Percentiles rank a stretch among this genome's conserved stretches.
Evolutionary conservation across 1,284 basidiomycete species (phyloP).

Genomic region (Volvariella surrecta): DNA sequence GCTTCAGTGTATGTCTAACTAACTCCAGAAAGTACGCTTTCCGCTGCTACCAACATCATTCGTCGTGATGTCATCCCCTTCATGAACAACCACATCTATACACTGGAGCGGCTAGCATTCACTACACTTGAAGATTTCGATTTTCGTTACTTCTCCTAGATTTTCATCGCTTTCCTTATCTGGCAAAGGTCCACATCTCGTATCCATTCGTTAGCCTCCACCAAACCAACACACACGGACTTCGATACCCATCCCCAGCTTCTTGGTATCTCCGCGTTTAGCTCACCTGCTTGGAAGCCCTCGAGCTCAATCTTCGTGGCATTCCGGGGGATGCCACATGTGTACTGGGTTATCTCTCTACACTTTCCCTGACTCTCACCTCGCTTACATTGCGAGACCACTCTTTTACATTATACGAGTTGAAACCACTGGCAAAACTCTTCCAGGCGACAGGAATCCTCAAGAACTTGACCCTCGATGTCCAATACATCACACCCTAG

Average conservation of each 20-base stretch:
- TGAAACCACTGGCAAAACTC: neutral
- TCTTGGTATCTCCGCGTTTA: neutral
- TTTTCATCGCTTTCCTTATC: neutral
- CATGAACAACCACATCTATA: neutral
- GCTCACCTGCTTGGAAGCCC: neutral
- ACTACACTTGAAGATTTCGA: neutral
- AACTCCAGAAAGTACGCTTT: neutral
- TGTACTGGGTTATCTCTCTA: neutral
- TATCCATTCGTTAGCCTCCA: constrained; percentile 1
- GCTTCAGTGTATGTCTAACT: neutral
- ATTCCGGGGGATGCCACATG: neutral
- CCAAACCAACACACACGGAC: neutral
- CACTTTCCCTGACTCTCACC: neutral
- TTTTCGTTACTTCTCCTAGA: neutral
- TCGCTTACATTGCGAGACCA: neutral
- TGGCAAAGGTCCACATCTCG: neutral
- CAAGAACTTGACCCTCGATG: neutral
- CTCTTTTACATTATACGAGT: neutral
- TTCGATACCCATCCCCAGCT: neutral
- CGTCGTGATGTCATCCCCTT: neutral
- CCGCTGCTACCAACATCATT: neutral
- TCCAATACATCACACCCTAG: neutral
- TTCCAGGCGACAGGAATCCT: neutral
- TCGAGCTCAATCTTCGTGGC: neutral
- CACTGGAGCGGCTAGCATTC: neutral